These are phyloP conservation scores for Vitis hybrid DNA, from an alignment of 177 flowering plant species.

Conservation along the genomic window DNA sequence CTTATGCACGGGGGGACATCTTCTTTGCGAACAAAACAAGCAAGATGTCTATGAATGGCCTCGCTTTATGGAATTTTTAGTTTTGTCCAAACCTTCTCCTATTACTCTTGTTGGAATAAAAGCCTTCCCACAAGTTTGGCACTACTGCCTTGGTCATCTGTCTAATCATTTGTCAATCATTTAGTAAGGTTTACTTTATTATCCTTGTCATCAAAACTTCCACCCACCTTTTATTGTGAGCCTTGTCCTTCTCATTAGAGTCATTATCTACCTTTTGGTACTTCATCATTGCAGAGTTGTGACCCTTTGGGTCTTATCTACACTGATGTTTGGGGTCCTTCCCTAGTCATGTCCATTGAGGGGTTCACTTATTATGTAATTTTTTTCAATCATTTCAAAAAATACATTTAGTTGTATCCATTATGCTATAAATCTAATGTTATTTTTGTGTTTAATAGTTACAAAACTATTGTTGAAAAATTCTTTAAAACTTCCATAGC, in stretches of 20 bases:
- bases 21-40: no score
- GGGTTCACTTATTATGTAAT: not conserved
- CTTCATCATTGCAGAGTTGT: not conserved
- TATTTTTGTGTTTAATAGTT: not conserved
- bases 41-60: no score
- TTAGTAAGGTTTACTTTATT: no score
- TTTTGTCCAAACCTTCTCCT: not conserved
- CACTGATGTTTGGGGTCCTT: not conserved
- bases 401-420: not conserved
- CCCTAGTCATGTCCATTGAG: not conserved
- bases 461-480: not conserved
- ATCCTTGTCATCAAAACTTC: not conserved
- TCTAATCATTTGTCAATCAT: not conserved
- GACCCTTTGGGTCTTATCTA: not conserved
- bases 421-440: not conserved
- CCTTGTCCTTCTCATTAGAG: not conserved
- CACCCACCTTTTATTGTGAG: not conserved
- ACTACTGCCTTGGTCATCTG: not conserved
- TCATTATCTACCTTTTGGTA: not conserved
- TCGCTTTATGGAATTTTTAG: no score
- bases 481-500: not conserved
- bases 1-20: no score
- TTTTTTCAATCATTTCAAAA: not conserved
- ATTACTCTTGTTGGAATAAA: not conserved
- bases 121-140: not conserved